Percentiles rank a stretch among this genome's conserved stretches.
phyloP scores from a whole-genome alignment of 208 protist species.

The Wallacemonas collosoma region DNA sequence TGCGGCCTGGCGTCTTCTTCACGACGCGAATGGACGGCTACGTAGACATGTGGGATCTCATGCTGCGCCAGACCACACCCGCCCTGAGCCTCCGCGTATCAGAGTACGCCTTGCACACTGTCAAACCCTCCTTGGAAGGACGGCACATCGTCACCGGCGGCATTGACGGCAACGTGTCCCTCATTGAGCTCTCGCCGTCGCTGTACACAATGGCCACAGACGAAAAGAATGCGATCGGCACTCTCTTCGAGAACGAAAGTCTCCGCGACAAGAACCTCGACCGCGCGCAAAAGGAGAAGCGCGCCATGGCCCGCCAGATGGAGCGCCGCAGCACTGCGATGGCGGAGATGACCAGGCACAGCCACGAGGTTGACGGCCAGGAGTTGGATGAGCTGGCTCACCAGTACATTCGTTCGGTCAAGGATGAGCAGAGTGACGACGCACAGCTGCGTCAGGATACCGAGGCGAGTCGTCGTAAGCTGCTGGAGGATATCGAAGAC shows the following conservation, averaged over 20 bases:
- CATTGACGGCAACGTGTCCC: slow-evolving; percentile 93
- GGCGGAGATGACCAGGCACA: slow-evolving; percentile 32
- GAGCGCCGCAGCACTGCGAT: slow-evolving; percentile 75
- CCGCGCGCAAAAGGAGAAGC: slow-evolving; percentile 85
- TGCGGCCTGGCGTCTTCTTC: slow-evolving; percentile 95
- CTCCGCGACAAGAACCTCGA: slow-evolving; percentile 94
- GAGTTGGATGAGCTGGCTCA: slow-evolving; percentile 53
- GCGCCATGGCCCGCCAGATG: slow-evolving; percentile 56
- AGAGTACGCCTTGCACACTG: slow-evolving; percentile 88
- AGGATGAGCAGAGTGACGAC: slow-evolving; percentile 45
- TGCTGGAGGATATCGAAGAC: slow-evolving; percentile 82
- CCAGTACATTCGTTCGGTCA: slow-evolving; percentile 58
- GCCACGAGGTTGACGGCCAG: slow-evolving; percentile 31
- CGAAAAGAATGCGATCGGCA: slow-evolving; percentile 89
- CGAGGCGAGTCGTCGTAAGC: slow-evolving; percentile 51
- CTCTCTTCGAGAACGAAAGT: slow-evolving; percentile 94
- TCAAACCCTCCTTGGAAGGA: slow-evolving; percentile 81
- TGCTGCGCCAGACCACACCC: slow-evolving; percentile 94
- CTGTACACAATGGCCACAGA: slow-evolving; percentile 81
- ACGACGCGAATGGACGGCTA: slow-evolving; percentile 96
- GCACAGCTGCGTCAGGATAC: slow-evolving; percentile 36
- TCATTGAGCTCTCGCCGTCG: slow-evolving; percentile 93
- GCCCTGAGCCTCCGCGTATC: slow-evolving; percentile 92
- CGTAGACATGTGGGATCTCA: slow-evolving; percentile 96
- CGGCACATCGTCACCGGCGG: slow-evolving; percentile 89